Evolutionary conservation across 441 rosid species (phyloP).

Genomic region (Adansonia madagascariensis): DNA sequence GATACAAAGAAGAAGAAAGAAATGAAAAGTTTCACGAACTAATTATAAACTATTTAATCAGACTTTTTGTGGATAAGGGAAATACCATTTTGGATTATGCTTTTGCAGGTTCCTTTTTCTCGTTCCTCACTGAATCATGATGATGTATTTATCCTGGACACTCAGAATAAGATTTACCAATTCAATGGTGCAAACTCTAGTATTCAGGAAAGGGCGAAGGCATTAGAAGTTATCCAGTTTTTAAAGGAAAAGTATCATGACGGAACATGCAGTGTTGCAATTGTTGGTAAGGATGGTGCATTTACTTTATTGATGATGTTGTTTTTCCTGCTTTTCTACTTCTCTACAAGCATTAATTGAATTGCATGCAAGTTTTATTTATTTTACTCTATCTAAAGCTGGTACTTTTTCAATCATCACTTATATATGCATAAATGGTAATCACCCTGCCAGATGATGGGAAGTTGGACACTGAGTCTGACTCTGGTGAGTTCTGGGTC

Average conservation of each 20-base stretch:
- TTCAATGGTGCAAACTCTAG: conserved; percentile 97
- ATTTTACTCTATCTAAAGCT: background rate
- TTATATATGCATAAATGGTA: conserved; percentile 24
- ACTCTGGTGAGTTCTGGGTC: conserved; percentile 99
- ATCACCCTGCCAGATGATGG: conserved; percentile 73
- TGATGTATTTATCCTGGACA: conserved; percentile 94
- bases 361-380: background rate
- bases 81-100: conserved; percentile 30
- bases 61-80: conserved; percentile 23
- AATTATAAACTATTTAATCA: conserved; percentile 12
- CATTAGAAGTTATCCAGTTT: conserved; percentile 95
- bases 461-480: conserved; percentile 95
- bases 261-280: conserved; percentile 83
- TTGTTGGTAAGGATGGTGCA: conserved; percentile 75
- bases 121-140: conserved; percentile 96
- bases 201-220: conserved; percentile 99
- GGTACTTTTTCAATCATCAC: conserved; percentile 17
- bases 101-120: conserved; percentile 80
- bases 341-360: background rate
- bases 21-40: conserved; percentile 21
- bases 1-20: background rate
- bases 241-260: conserved; percentile 94
- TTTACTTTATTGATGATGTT: conserved; percentile 20
- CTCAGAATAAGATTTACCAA: conserved; percentile 82
- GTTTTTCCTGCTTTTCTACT: conserved; percentile 13